phyloP scores from a whole-genome alignment of 2,329 filamentous ascomycete species.

The Fusarium buxicola region DNA sequence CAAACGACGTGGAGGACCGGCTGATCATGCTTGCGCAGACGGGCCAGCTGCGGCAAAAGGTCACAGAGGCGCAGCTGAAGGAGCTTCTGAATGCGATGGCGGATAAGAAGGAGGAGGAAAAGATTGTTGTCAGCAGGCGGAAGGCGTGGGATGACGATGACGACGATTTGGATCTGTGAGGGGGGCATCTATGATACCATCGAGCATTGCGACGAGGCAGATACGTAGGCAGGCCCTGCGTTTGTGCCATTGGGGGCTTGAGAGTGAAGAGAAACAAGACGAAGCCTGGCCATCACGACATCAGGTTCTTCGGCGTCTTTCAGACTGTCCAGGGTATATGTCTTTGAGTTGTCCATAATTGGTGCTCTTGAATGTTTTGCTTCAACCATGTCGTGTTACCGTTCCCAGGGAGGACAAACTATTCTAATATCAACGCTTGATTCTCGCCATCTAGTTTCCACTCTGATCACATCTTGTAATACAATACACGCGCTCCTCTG shows the following conservation, averaged over 20 bases:
- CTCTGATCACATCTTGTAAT: conserved; percentile 12
- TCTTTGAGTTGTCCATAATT: neutral
- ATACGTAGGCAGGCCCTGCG: conserved; percentile 17
- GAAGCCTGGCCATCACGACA: neutral
- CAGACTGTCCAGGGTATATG: neutral
- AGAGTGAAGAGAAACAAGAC: conserved; percentile 18
- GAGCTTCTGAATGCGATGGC: conserved; percentile 87
- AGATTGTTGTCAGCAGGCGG: conserved; percentile 86
- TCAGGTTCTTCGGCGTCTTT: neutral
- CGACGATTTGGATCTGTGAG: conserved; percentile 75
- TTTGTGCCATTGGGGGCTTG: conserved; percentile 2
- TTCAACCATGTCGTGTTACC: neutral
- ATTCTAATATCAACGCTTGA: conserved; percentile 12
- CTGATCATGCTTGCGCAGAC: conserved; percentile 91
- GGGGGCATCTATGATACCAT: conserved; percentile 25
- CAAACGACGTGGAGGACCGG: conserved; percentile 89
- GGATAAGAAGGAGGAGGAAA: conserved; percentile 81
- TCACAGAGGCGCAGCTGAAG: conserved; percentile 94
- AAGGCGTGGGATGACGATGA: conserved; percentile 90
- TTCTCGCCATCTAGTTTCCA: neutral
- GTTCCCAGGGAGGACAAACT: neutral
- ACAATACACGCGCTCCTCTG: conserved; percentile 17
- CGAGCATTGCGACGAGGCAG: conserved; percentile 1
- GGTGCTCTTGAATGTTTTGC: neutral
- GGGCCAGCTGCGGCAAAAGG: conserved; percentile 87